Base-by-base conservation (phyloP, 2,329 filamentous ascomycete genomes). In the Ambrosiella cleistominuta region DNA sequence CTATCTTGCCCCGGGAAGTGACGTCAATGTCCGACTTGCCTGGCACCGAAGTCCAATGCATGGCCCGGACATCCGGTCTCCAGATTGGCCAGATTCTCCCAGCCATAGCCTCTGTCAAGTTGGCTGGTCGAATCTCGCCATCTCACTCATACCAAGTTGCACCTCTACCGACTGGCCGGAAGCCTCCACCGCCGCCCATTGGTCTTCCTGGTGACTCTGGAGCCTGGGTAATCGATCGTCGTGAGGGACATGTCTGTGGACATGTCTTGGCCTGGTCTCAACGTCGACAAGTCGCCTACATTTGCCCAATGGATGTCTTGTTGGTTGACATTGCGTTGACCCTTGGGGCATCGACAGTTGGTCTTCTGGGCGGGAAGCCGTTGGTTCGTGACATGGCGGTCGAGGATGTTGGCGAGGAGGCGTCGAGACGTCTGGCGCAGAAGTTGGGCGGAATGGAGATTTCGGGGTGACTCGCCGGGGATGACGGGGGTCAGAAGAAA, bases 251-350 rank as follows among this genome's bases (percentile, higher is more conserved):
- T 42, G 81, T 96, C 2, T 93, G 88, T 64, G 91, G 91, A 0
- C 91, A 96, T 65, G 87, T 97, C 0, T 75, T 97, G 11, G 91
- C 91, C 0, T 95, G 86, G 82, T 91, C 85, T 64, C 79, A 82
- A 62, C 81, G 83, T 61, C 91, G 86, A 66, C 81, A 81, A 47
- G 83, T 88, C 4, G 89, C 89, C 0, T 97, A 95, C 68, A 93
- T 97, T 61, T 93, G 88, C 61, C 91, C 91, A 0, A 97, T 97
- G 91, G 87, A 96, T 59, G 78, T 96, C 1, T 72, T 95, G 11
- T 75, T 97, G 9, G 79, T 85, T 36, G 91, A 97, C 66, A 95
- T 97, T 59, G 84, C 82, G 36, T 80, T 85, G 62, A 89, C 85
- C 0, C 73, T 96, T 0, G 79, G 82, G 19, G 88, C 88, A 0